These are phyloP conservation scores for Rhodotorula graminis DNA, from an alignment of 768 basidiomycete species.

Conservation along the genomic window DNA sequence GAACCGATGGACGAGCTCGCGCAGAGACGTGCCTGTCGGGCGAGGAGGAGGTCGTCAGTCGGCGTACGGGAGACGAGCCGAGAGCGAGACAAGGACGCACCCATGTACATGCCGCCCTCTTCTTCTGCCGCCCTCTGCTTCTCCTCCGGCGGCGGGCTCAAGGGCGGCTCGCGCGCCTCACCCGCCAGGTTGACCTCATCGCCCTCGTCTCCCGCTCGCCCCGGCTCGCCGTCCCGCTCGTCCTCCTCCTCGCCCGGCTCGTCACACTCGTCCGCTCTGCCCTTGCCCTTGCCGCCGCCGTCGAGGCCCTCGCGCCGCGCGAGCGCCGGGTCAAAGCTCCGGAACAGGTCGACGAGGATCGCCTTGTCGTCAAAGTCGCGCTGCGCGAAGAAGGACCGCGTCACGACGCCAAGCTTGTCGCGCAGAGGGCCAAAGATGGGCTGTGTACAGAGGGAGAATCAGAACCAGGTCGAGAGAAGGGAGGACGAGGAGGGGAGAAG, in stretches of 20 bases:
- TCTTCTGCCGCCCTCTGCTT: slow-evolving; percentile 52
- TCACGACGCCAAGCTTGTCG: slow-evolving; percentile 90
- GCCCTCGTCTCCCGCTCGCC: neutral
- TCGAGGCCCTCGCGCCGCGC: neutral
- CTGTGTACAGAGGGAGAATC: slow-evolving; percentile 54
- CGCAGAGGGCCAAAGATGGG: slow-evolving; percentile 92
- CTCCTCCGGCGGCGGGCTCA: neutral
- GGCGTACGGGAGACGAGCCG: neutral
- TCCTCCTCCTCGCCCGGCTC: neutral
- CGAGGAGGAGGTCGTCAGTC: no score
- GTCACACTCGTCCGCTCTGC: neutral
- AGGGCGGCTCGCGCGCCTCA: slow-evolving; percentile 50
- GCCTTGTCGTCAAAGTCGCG: slow-evolving; percentile 82
- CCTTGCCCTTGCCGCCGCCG: neutral
- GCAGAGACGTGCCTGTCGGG: slow-evolving; percentile 55
- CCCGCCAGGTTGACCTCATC: no score
- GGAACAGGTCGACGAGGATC: slow-evolving; percentile 82
- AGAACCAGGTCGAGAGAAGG: no score
- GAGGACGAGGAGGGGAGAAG: no score
- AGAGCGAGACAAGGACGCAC: slow-evolving; percentile 50
- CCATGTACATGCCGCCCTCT: slow-evolving; percentile 92
- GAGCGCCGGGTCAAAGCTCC: slow-evolving; percentile 54
- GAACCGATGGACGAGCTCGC: slow-evolving; percentile 89
- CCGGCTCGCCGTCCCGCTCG: neutral
- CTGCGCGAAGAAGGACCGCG: slow-evolving; percentile 82